Evolutionary conservation across 306 rosid species (phyloP), one percentile per base, ranked within the genome.

Genomic region (Dryas alaskensis): DNA sequence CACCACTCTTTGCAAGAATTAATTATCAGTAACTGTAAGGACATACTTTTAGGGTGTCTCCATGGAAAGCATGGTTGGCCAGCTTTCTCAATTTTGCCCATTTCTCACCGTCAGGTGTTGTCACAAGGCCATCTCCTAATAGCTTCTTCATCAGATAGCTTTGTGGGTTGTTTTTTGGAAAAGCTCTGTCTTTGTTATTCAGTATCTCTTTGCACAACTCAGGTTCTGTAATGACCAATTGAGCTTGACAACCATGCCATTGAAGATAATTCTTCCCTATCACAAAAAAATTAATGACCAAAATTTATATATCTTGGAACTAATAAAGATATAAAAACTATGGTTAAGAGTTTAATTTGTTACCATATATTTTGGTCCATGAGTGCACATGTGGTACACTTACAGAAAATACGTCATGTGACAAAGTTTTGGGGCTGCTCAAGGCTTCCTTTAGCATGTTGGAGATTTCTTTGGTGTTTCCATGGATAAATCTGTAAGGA

Each of bases 91-190:
- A 13, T 27, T 74, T 80, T 0, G 45, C 76, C 85, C 87, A 84
- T 37, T 68, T 77, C 69, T 77, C 78, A 59, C 82, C 83, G 4
- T 74, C 51, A 4, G 76, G 3, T 19, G 48, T 31, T 4, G 58
- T 74, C 39, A 60, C 69, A 44, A 81, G 69, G 4, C 85, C 88
- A 63, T 78, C 68, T 44, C 85, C 83, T 8, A 84, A 72, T 10
- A 84, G 57, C 75, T 47, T 75, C 55, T 62, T 69, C 2, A 47
- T 64, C 2, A 47, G 2, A 25, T 14, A 27, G 17, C 19, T 62
- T 9, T 8, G 4, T 3, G 19, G 0, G 19, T 73, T 17, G 12
- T 1, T 22, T 67, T 81, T 81, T 31, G 61, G 53, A 54, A 44
- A 75, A 25, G 46, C 51, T 53, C 67, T 17, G 48, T 67, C 64